Evolutionary conservation across 192 early-diverging fungal genomes (phyloP), one percentile per base, ranked within the genome.

Genomic region (Phycomyces blakesleeanus): DNA sequence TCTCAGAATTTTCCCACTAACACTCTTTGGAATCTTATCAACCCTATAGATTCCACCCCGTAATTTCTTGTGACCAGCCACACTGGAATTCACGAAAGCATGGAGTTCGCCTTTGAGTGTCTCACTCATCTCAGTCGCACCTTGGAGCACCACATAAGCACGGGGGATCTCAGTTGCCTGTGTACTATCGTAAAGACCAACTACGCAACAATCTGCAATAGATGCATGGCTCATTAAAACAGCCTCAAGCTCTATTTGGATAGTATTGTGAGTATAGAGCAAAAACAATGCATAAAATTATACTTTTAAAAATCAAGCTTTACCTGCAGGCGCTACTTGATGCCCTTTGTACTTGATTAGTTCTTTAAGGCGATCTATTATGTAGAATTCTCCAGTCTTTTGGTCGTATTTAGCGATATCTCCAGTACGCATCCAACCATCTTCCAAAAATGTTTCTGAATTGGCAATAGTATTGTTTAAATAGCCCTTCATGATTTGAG

Each of bases 1-100:
- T 16, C 94, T 77, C 29, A 96, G 76, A 51, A 94, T 93, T 76
- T 94, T 94, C 50, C 92, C 94, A 15, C 85, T 81, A 3, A 87
- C 78, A 9, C 84, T 82, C 55, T 93, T 94, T n/a, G 91, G 91
- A 59, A 94, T 90, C 49, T 63, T 80, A 14, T 78, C 72, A 20
- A 88, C 81, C 64, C 91, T 76, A 20, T 78, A 81, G n/a, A 96
- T 79, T 1, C 92, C 92, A 22, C 89, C 94, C 16, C 87, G 73
- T 25, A 96, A 68, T 59, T 78, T 74, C 82, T 95, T 97, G 80
- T 93, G 86, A 12, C 77, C 69, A 18, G 87, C 78, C 7, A 92
- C 91, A 27, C 78, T 74, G 8, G 55, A 61, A 7, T 76, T 79
- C 24, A 94, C 69, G 76, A 83, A 92, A 2, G 81, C 66, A 40